Evolutionary conservation across 371 early-diverging fungal genomes (phyloP), one percentile per base, ranked within the genome.

Genomic region (Fennellomyces sp.): DNA sequence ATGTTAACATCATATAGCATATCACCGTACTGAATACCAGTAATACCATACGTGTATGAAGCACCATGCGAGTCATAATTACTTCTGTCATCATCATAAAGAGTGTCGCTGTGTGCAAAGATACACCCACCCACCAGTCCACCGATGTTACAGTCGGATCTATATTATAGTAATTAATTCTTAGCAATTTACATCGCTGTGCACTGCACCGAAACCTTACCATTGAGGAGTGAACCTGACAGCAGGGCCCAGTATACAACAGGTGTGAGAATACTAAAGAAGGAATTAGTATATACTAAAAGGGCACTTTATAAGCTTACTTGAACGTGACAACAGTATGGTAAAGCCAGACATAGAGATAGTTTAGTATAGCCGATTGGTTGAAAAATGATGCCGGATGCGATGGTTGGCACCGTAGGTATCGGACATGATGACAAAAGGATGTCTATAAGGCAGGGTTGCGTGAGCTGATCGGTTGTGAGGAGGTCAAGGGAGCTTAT

Each of bases 61-160:
- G 21, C 12, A 70, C 58, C 65, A 81, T 78, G 5, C 83, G 73
- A 33, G 71, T 76, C 19, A 81, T 66, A 10, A 77, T 63, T 3
- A 86, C 71, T 35, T 86, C 83, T 54, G 63, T 61, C 39, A 86
- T 48, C 59, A 82, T 82, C 56, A 75, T 61, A 29, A 76, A 72
- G n/a, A 82, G 78, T 5, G 82, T 76, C 0, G 73, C 63, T 12
- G 73, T 82, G 45, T 86, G 86, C 6, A 82, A 80, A 8, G 84
- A 83, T 0, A 52, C 63, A 39, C 75, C 80, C 13, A 76, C 39
- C 83, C 83, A 86, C 59, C 65, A 65, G 13, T 53, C 41, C 4
- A 65, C 23, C 5, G 63, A 5, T 7, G 59, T 52, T 23, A 25
- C 57, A 50, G 49, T 19, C 1, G 17, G n/a, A 7, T 61, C 61